Conservation (phyloP, 148 eudicot genomes). For the Tetragonia tetragonoides region DNA sequence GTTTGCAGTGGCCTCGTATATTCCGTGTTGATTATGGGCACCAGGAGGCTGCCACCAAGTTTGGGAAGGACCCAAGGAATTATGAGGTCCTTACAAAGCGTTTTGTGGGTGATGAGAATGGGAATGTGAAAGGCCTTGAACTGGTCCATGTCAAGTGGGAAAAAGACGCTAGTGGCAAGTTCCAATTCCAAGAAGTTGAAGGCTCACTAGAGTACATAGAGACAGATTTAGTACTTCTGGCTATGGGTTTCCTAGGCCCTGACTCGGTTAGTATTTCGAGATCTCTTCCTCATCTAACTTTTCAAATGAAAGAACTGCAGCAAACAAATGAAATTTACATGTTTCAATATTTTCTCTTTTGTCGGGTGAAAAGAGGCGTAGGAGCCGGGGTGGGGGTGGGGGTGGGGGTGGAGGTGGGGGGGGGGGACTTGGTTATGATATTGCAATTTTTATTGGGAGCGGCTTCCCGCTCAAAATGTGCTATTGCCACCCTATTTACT, state of each 20-base stretch:
- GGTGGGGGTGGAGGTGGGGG: no score
- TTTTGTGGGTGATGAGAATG: slow-evolving; percentile 84
- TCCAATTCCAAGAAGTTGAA: slow-evolving; percentile 84
- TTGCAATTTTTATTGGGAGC: no score
- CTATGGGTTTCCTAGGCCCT: slow-evolving; percentile 99
- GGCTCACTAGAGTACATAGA: slow-evolving; percentile 75
- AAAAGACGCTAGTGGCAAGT: slow-evolving; percentile 84
- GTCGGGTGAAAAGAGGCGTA: no score
- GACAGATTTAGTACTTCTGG: slow-evolving; percentile 83
- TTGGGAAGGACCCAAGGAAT: slow-evolving; percentile 92
- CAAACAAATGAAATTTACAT: no score
- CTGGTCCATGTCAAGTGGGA: slow-evolving; percentile 81
- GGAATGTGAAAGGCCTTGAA: slow-evolving; percentile 80
- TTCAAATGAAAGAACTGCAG: neutral
- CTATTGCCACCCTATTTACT: no score
- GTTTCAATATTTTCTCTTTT: no score
- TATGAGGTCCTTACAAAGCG: slow-evolving; percentile 92
- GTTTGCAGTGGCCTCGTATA: slow-evolving; percentile 90
- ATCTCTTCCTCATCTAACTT: neutral
- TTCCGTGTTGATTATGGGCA: slow-evolving; percentile 99
- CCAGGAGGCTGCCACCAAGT: slow-evolving; percentile 89
- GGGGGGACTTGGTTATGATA: no score
- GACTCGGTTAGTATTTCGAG: slow-evolving; percentile 66
- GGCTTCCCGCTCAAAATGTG: no score
- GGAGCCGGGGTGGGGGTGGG: no score